Evolutionary conservation across 2,329 filamentous ascomycete species (phyloP).

Genomic region (Magnaporthales sp.): DNA sequence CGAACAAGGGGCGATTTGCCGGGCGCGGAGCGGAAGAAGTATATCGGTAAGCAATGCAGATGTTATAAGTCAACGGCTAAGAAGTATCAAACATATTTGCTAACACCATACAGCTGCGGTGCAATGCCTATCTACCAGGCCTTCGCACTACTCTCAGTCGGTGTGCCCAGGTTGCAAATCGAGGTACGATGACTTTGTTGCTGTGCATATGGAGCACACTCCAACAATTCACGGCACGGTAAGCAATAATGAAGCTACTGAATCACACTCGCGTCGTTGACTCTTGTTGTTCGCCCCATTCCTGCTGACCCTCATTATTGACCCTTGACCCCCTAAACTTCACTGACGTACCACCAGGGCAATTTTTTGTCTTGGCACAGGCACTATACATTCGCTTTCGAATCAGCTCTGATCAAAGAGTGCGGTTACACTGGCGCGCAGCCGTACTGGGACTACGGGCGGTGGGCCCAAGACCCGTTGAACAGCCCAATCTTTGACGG

Average conservation of each 20-base stretch:
- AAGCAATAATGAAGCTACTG: no score
- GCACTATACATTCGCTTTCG: constrained; percentile 29
- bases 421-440: constrained; percentile 31
- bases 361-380: constrained; percentile 26
- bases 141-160: constrained; percentile 19
- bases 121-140: constrained; percentile 21
- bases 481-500: constrained; percentile 48
- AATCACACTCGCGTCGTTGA: not conserved
- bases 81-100: not conserved
- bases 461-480: constrained; percentile 32
- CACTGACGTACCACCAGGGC: constrained; percentile 13
- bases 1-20: constrained; percentile 18
- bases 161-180: constrained; percentile 22
- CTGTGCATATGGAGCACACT: constrained; percentile 26
- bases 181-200: constrained; percentile 22
- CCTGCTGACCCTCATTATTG: no score
- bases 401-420: constrained; percentile 28
- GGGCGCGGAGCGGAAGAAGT: constrained; percentile 17
- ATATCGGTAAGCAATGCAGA: constrained; percentile 15
- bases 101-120: constrained; percentile 14
- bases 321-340: not conserved
- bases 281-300: not conserved
- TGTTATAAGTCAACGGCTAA: not conserved
- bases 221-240: constrained; percentile 20
- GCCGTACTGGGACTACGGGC: constrained; percentile 44